Evolutionary conservation across 495 filamentous ascomycete genomes (phyloP), one percentile per base, ranked within the genome.

Genomic region (Penicillium macrosclerotiorum): DNA sequence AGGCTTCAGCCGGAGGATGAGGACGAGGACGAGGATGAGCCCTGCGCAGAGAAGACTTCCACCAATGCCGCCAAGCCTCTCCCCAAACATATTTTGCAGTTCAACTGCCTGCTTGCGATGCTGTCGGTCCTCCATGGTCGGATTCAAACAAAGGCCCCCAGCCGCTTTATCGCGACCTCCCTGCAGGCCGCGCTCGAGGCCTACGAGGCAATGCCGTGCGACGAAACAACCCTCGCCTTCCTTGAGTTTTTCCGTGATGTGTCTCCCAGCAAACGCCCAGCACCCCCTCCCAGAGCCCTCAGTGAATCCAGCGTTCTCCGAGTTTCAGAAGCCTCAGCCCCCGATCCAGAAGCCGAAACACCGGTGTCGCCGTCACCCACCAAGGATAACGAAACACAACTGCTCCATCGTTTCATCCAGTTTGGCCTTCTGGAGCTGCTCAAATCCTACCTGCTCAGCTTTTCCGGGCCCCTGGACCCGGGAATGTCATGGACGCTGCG

Each of bases 111-210:
- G 2, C 64, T 95, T 24, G 79, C 80, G 16, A 85, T 96, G 74
- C 82, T 98, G 2, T 80, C 82, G 3, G 84, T 87, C n/a, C 77
- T 96, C 6, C 93, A 96, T 62, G 77, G 77, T 12, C 83, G 93
- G 32, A 91, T 98, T 62, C 83, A 86, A 62, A 93, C 93, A 3
- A 92, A 90, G 67, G 86, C 85, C 44, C 93, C 93, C 2, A 94
- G 89, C 44, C 85, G 91, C 13, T 98, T 98, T 64, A 75, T 98
- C 23, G 88, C 88, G n/a, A 88, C 88, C 1, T 89, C 89, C 23
- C 77, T 97, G 12, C 84, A 88, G 47, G 86, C 89, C 9, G 79
- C 89, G 8, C 71, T 88, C 13, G 73, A 79, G 24, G 78, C 85
- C 4, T 95, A 90, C 62, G 75, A 77, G 26, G 46, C 60, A 6